Base-by-base conservation (phyloP, 2,329 filamentous ascomycete genomes). In the Aspergillus proliferans region DNA sequence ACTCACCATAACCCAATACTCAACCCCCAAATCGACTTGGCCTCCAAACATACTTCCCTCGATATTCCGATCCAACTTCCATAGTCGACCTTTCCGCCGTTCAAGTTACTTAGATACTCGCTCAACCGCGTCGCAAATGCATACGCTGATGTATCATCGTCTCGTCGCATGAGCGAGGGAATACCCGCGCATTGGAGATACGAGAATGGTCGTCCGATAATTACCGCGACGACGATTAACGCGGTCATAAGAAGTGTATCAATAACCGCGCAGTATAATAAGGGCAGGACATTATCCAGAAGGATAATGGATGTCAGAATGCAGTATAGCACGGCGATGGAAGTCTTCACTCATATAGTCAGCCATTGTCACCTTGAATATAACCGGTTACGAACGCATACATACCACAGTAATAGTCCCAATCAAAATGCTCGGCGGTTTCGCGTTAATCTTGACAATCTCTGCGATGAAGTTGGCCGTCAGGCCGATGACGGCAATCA, bases 1-100 rank as follows among this genome's bases (percentile, higher is more conserved):
- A 74, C 76, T 63, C 64, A 82, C 79, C 79, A 89, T 45, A 94
- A 78, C 4, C 84, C 84, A 68, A 95, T 91, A 66, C 83, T 81
- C 52, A 95, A 71, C 1, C 89, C 90, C 91, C 90, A 95, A 56
- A 93, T 81, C 14, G 86, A 82, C 77, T 95, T 94, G 67, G 90
- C 83, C 74, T 93, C 84, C 62, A 84, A 83, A 73, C 91, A 96
- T 48, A 87, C 86, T 15, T 79, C 63, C 64, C 76, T 79, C 10
- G 75, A 82, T 7, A 78, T 75, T n/a, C 79, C 80, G 41, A 81
- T 79, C 79, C 80, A 84, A 49, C 73, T 68, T 12, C 63, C 61
- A 51, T 82, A 73, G 18, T 74, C 71, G 48, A 83, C 63, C 38
- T 66, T 74, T 6, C 73, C 72, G n/a, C 74, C 76, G 19, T 40